Evolutionary conservation across 2,329 filamentous ascomycete species (phyloP).

Genomic region (Alternaria rosae): DNA sequence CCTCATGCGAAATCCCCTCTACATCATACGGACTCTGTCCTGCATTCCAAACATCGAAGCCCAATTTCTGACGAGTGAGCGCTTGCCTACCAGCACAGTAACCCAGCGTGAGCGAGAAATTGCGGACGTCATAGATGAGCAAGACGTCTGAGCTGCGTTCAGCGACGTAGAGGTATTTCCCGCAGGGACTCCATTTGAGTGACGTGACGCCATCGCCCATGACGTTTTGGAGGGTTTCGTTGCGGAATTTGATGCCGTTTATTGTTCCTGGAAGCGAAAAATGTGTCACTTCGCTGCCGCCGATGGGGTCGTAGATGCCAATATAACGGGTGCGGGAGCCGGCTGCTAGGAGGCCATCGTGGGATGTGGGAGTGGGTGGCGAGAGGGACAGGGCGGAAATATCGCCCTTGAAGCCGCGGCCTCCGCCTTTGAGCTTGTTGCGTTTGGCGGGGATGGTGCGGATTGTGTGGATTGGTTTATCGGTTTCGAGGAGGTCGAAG

Average conservation of each 20-base stretch:
- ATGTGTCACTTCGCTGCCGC: slow-evolving; percentile 59
- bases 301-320: slow-evolving; percentile 62
- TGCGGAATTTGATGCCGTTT: slow-evolving; percentile 12
- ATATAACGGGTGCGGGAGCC: slow-evolving; percentile 65
- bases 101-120: slow-evolving; percentile 59
- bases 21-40: slow-evolving; percentile 29
- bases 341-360: slow-evolving; percentile 60
- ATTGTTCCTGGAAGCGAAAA: slow-evolving; percentile 54
- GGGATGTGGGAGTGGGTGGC: slow-evolving; percentile 33
- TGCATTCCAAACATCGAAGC: slow-evolving; percentile 59
- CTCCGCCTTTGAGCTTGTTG: slow-evolving; percentile 53
- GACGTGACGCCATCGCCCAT: slow-evolving; percentile 63
- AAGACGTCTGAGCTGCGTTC: slow-evolving; percentile 65
- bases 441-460: slow-evolving; percentile 58
- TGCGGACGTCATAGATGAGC: slow-evolving; percentile 66
- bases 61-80: slow-evolving; percentile 63
- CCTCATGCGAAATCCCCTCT: slow-evolving; percentile 52
- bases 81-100: slow-evolving; percentile 56
- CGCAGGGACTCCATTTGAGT: slow-evolving; percentile 65
- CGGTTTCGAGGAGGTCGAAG: slow-evolving; percentile 62
- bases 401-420: slow-evolving; percentile 62
- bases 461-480: slow-evolving; percentile 53
- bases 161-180: slow-evolving; percentile 64
- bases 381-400: slow-evolving; percentile 60
- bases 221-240: slow-evolving; percentile 5